These are phyloP conservation scores for Botryobasidium botryosum DNA, from an alignment of 768 basidiomycete species.

Conservation along the genomic window DNA sequence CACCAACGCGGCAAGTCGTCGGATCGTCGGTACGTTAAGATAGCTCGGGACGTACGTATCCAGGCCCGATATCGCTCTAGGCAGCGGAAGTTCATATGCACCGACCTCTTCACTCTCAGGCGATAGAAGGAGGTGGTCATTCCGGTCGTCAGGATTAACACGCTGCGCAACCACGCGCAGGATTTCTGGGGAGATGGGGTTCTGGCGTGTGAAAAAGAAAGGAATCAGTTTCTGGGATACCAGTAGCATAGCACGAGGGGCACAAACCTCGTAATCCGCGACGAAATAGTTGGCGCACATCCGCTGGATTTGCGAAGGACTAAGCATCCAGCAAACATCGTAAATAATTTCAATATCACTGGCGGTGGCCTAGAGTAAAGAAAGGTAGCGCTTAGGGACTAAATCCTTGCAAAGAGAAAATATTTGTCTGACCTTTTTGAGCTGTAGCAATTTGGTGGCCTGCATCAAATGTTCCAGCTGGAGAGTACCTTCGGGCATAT, in stretches of 20 bases:
- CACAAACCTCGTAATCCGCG: constrained; percentile 86
- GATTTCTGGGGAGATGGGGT: constrained; percentile 94
- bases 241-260: not conserved
- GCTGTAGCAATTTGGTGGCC: constrained; percentile 90
- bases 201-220: constrained; percentile 28
- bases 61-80: constrained; percentile 85
- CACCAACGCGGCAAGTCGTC: constrained; percentile 74
- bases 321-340: constrained; percentile 99
- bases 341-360: constrained; percentile 98
- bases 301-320: constrained; percentile 97
- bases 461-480: constrained; percentile 99
- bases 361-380: constrained; percentile 49
- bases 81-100: constrained; percentile 82
- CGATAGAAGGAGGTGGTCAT: constrained; percentile 87
- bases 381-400: not conserved
- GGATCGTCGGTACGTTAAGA: constrained; percentile 74
- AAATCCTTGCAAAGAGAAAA: not conserved
- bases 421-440: constrained; percentile 75
- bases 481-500: constrained; percentile 96
- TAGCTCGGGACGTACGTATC: constrained; percentile 95
- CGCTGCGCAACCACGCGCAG: constrained; percentile 90
- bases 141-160: constrained; percentile 89
- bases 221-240: not conserved
- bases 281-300: constrained; percentile 99
- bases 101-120: constrained; percentile 97